phyloP scores from a whole-genome alignment of 257 asterid species.

The Rehmannia glutinosa region DNA sequence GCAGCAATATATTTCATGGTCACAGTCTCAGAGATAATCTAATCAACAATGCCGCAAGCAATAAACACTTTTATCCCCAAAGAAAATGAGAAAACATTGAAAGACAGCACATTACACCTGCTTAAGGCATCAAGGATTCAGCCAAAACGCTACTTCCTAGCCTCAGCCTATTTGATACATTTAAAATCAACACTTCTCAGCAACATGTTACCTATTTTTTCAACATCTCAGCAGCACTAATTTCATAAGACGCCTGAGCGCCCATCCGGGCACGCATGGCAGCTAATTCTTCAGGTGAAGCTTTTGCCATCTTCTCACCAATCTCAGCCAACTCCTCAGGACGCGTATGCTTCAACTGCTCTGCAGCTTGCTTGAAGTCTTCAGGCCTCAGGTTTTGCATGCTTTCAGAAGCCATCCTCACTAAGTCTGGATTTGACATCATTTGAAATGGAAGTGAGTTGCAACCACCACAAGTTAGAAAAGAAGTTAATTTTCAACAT shows the following conservation, averaged over 20 bases:
- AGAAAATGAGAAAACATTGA: slow-evolving; percentile 1
- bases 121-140: too few species aligned
- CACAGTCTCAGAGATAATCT: too few species aligned
- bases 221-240: slow-evolving; percentile 76
- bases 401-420: slow-evolving; percentile 90
- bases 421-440: slow-evolving; percentile 91
- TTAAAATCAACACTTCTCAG: background rate
- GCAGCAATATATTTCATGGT: too few species aligned
- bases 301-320: slow-evolving; percentile 80
- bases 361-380: too few species aligned
- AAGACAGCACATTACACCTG: too few species aligned
- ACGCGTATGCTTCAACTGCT: slow-evolving; percentile 77
- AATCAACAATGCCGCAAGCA: too few species aligned
- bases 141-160: too few species aligned
- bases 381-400: slow-evolving; percentile 85
- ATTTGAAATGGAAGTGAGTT: too few species aligned
- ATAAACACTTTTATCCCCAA: too few species aligned
- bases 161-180: background rate
- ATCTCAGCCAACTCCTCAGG: slow-evolving; percentile 91
- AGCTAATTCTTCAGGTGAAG: slow-evolving; percentile 85
- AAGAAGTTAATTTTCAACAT: too few species aligned
- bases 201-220: slow-evolving; percentile 69
- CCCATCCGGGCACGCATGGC: slow-evolving; percentile 71
- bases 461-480: too few species aligned
- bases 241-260: slow-evolving; percentile 67